These are phyloP conservation scores for Talaromyces sp. DNA, from an alignment of 2,329 filamentous ascomycete genomes.

Conservation along the genomic window DNA sequence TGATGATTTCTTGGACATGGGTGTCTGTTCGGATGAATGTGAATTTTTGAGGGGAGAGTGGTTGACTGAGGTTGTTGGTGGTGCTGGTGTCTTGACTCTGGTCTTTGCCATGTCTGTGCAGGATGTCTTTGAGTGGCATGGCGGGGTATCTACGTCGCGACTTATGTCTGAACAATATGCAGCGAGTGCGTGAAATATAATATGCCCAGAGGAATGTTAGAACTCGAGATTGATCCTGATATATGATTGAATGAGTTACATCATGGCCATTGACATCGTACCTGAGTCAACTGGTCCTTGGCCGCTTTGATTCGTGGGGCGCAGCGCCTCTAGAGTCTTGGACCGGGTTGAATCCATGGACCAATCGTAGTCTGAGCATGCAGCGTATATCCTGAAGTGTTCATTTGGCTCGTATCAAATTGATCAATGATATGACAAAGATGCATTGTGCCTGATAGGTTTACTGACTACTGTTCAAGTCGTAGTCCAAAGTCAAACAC, in stretches of 20 bases:
- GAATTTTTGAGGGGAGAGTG: constrained; percentile 51
- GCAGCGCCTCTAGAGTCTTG: constrained; percentile 1
- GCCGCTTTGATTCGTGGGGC: constrained; percentile 6
- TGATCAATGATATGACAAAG: background rate
- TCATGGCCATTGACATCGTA: background rate
- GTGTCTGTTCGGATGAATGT: constrained; percentile 84
- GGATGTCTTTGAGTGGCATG: constrained; percentile 60
- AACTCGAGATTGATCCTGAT: background rate
- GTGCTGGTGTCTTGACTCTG: constrained; percentile 12
- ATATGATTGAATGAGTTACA: background rate
- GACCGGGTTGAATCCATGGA: background rate
- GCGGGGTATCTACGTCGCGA: constrained; percentile 16
- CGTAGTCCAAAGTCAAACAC: background rate
- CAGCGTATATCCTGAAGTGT: background rate
- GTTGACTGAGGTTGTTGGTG: background rate
- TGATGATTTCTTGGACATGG: constrained; percentile 70
- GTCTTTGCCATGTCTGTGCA: constrained; percentile 59
- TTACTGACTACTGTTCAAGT: background rate
- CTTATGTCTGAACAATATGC: background rate
- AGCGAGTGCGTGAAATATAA: background rate
- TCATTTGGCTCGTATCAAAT: background rate
- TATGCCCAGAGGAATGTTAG: background rate
- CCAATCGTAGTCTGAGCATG: background rate
- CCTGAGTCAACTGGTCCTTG: background rate
- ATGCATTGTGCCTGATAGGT: background rate